A percentile compares a stretch with the other conserved stretches of the same genome.
Conservation (phyloP, 164 flowering plant genomes). For the Magnolia sinica region DNA sequence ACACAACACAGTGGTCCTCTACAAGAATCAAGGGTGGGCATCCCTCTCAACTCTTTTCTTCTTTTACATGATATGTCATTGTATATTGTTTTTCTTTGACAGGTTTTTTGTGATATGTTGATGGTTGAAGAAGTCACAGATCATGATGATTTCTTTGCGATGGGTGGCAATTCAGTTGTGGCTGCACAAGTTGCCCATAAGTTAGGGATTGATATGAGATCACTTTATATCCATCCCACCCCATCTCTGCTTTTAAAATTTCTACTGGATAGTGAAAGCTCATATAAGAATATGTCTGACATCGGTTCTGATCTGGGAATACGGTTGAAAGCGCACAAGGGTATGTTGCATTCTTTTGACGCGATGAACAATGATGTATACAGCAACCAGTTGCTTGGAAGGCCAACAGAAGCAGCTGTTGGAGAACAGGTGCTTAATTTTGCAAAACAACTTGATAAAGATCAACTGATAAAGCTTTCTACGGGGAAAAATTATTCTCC, state of each 20-base stretch:
- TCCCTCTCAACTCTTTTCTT: too few relatives aligned
- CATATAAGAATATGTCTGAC: conserved; percentile 5
- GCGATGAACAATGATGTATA: not conserved
- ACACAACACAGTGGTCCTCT: too few relatives aligned
- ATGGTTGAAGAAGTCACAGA: conserved; percentile 47
- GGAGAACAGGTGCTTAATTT: not conserved
- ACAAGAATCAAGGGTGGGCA: too few relatives aligned
- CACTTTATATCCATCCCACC: conserved; percentile 60
- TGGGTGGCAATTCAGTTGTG: conserved; percentile 86
- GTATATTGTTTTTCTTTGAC: conserved; percentile 7
- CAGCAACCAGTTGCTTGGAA: conserved; percentile 9
- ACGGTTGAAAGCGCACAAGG: conserved; percentile 18
- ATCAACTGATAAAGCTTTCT: not conserved
- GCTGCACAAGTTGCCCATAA: conserved; percentile 80
- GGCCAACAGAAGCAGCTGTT: not conserved
- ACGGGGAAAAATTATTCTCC: conserved; percentile 12
- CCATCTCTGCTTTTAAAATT: conserved; percentile 55
- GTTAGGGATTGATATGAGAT: conserved; percentile 71
- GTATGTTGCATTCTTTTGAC: conserved; percentile 5
- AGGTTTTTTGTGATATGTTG: conserved; percentile 75
- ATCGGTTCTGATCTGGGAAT: conserved; percentile 19
- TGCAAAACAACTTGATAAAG: not conserved
- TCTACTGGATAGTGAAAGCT: conserved; percentile 31
- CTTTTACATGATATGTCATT: not conserved
- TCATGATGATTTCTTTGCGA: conserved; percentile 72